Conservation (phyloP, 352 stramenopile species). For the Ophiocytium majus region DNA sequence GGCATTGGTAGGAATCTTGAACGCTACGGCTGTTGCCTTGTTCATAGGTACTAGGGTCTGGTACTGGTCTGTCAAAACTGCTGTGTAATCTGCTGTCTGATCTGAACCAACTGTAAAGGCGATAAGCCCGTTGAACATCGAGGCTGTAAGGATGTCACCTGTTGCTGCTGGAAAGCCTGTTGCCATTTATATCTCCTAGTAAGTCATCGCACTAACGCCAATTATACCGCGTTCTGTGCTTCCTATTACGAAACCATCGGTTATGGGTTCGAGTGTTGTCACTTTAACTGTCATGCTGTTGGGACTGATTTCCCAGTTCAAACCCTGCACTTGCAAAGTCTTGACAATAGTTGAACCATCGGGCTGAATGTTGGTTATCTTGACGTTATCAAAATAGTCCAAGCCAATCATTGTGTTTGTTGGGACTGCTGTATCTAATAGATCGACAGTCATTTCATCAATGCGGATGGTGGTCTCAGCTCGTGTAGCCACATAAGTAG, state of each 20-base stretch:
- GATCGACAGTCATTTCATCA: slow-evolving; percentile 12
- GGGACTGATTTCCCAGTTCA: background rate
- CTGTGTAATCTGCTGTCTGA: slow-evolving; percentile 8
- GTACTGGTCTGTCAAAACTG: background rate
- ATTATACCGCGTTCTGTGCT: background rate
- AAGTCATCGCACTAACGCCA: background rate
- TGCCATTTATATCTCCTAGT: slow-evolving; percentile 13
- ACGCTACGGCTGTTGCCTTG: background rate
- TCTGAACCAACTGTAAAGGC: background rate
- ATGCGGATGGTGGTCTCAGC: slow-evolving; percentile 9
- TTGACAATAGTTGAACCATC: slow-evolving; percentile 5
- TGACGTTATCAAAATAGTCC: slow-evolving; percentile 14
- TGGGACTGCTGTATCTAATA: slow-evolving; percentile 13
- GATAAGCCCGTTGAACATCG: background rate
- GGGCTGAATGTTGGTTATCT: slow-evolving; percentile 1
- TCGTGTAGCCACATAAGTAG: background rate
- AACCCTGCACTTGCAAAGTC: slow-evolving; percentile 10
- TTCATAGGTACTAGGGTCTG: slow-evolving; percentile 10
- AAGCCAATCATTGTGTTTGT: slow-evolving; percentile 14
- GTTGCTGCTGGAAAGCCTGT: slow-evolving; percentile 14
- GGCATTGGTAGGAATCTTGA: slow-evolving; percentile 13
- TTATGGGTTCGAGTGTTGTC: slow-evolving; percentile 7
- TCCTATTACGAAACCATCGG: background rate
- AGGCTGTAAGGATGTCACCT: slow-evolving; percentile 11
- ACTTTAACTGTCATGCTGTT: slow-evolving; percentile 4